Evolutionary conservation across 2,329 filamentous ascomycete species (phyloP).

Genomic region (Xylariaceae sp.): DNA sequence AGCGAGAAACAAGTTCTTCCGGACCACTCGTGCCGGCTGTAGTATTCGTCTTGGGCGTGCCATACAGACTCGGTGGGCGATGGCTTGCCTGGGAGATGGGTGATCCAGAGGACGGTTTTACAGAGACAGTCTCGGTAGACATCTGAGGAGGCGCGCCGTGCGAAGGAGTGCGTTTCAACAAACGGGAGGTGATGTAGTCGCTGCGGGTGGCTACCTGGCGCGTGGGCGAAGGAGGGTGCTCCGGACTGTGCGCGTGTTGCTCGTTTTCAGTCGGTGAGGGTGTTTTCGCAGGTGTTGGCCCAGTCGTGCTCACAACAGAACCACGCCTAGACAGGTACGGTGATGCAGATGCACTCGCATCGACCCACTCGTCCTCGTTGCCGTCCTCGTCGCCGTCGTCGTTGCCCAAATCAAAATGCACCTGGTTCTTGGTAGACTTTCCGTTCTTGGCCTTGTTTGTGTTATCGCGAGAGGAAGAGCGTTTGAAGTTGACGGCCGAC

Average conservation of each 20-base stretch:
- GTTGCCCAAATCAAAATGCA: constrained; percentile 60
- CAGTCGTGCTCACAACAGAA: constrained; percentile 45
- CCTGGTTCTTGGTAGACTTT: constrained; percentile 46
- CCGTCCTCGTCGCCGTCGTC: constrained; percentile 50
- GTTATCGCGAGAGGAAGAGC: constrained; percentile 46
- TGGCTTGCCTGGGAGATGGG: constrained; percentile 36
- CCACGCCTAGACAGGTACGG: constrained; percentile 50
- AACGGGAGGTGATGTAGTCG: constrained; percentile 60
- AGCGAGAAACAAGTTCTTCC: constrained; percentile 53
- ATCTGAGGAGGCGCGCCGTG: constrained; percentile 59
- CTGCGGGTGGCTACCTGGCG: constrained; percentile 49
- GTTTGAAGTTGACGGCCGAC: constrained; percentile 49
- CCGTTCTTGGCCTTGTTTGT: constrained; percentile 40
- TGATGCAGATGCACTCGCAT: constrained; percentile 59
- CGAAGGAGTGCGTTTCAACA: constrained; percentile 60
- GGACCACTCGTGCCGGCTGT: constrained; percentile 37
- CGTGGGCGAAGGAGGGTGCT: constrained; percentile 29
- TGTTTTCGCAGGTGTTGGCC: constrained; percentile 41
- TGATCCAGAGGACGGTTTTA: constrained; percentile 35
- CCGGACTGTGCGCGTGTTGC: neutral
- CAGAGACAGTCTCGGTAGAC: constrained; percentile 54
- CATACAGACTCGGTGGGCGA: constrained; percentile 37
- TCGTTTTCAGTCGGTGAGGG: constrained; percentile 32
- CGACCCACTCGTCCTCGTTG: constrained; percentile 59
- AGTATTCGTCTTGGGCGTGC: constrained; percentile 30